These are phyloP conservation scores for Talaromyces sp. DNA, from an alignment of 2,329 filamentous ascomycete species.

Conservation along the genomic window DNA sequence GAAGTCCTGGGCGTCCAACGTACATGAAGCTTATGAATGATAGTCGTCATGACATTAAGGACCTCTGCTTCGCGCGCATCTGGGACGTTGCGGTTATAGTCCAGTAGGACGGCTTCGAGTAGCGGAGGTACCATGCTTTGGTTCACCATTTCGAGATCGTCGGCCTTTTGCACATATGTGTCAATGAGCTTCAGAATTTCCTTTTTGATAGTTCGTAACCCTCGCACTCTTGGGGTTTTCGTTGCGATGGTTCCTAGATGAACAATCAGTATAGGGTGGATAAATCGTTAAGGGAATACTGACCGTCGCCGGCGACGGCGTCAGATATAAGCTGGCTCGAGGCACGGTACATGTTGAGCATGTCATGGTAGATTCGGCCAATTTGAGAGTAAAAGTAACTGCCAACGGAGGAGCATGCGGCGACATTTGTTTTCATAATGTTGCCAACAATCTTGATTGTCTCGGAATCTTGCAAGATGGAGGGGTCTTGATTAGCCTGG, in stretches of 20 bases:
- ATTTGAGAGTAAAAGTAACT: constrained; percentile 98
- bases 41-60: constrained; percentile 93
- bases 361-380: constrained; percentile 93
- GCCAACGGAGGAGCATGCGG: constrained; percentile 94
- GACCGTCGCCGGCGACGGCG: constrained; percentile 77
- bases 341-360: constrained; percentile 98
- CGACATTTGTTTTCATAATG: constrained; percentile 99
- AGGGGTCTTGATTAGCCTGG: constrained; percentile 75
- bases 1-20: constrained; percentile 53
- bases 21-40: constrained; percentile 94
- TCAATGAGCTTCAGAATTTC: constrained; percentile 98
- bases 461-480: constrained; percentile 82
- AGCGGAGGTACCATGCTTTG: constrained; percentile 93
- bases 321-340: constrained; percentile 96
- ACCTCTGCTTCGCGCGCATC: constrained; percentile 96
- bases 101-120: constrained; percentile 84
- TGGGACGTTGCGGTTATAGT: constrained; percentile 95
- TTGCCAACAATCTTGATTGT: constrained; percentile 99
- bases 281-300: constrained; percentile 18
- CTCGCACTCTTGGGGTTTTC: constrained; percentile 94
- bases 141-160: constrained; percentile 89
- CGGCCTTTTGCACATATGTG: constrained; percentile 95
- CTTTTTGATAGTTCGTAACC: constrained; percentile 96
- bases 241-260: constrained; percentile 75
- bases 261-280: background rate